Evolutionary conservation across 495 filamentous ascomycete species (phyloP).

Genomic region (Neurospora hispaniola): DNA sequence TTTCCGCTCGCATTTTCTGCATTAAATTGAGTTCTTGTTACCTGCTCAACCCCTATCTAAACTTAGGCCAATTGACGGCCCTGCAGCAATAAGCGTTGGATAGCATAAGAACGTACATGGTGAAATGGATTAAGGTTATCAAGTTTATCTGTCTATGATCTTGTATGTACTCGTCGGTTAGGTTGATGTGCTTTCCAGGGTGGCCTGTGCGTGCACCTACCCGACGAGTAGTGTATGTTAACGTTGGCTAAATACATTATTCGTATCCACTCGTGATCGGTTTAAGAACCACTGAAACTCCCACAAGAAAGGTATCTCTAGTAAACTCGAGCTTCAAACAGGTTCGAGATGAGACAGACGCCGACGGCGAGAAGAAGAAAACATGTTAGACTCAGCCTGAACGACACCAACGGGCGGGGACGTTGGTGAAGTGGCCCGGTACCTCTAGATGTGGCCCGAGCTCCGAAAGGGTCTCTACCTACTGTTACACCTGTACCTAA

Average conservation of each 20-base stretch:
- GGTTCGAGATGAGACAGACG: neutral
- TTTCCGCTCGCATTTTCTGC: neutral
- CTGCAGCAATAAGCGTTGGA: neutral
- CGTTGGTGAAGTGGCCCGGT: neutral
- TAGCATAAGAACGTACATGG: neutral
- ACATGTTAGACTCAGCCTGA: neutral
- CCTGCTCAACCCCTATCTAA: neutral
- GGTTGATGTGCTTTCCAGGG: too few relatives aligned
- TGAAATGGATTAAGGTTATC: neutral
- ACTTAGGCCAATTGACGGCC: neutral
- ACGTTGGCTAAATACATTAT: neutral
- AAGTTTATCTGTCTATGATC: neutral
- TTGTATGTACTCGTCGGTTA: neutral
- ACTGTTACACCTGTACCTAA: neutral
- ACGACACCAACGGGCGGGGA: neutral
- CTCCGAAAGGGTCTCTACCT: neutral
- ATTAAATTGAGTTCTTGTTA: neutral
- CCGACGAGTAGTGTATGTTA: neutral
- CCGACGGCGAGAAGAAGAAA: neutral
- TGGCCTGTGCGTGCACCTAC: too few relatives aligned
- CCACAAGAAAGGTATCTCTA: neutral
- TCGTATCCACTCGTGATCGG: neutral
- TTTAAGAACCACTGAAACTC: neutral
- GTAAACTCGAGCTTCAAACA: neutral
- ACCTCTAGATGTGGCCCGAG: neutral